phyloP scores from a whole-genome alignment of 768 basidiomycete species.

The Albatrellus ellisii region DNA sequence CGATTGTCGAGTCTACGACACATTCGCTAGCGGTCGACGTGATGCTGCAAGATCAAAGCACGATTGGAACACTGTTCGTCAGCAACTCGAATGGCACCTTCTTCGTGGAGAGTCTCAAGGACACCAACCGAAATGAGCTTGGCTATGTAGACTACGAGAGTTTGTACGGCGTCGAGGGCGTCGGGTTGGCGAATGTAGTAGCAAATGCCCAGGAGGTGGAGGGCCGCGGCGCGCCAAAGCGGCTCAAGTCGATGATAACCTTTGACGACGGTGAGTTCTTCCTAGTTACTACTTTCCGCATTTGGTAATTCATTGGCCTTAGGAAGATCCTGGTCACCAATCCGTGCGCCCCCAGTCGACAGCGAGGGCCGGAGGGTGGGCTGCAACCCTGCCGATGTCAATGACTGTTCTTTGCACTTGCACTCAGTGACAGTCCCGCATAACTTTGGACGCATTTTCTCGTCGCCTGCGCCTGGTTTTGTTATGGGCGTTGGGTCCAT shows the following conservation, averaged over 20 bases:
- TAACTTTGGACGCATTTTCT: conserved; percentile 91
- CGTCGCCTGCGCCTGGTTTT: conserved; percentile 86
- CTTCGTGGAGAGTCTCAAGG: conserved; percentile 81
- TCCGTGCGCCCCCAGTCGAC: conserved; percentile 47
- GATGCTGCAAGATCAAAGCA: conserved; percentile 47
- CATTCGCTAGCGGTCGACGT: conserved; percentile 95
- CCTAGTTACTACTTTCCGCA: no score
- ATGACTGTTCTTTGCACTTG: conserved; percentile 74
- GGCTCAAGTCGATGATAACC: conserved; percentile 68
- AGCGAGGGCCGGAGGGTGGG: conserved; percentile 42
- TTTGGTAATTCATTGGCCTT: conserved; percentile 14
- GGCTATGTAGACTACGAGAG: conserved; percentile 94
- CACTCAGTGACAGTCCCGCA: conserved; percentile 89
- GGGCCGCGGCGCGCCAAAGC: conserved; percentile 51
- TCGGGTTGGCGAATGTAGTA: conserved; percentile 85
- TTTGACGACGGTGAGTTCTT: conserved; percentile 83
- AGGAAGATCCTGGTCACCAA: conserved; percentile 64
- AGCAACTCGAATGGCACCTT: conserved; percentile 94
- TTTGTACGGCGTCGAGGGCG: conserved; percentile 75
- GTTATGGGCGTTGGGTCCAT: conserved; percentile 96
- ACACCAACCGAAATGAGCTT: conserved; percentile 80
- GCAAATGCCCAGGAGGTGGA: conserved; percentile 77
- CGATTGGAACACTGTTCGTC: conserved; percentile 86
- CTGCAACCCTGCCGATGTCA: conserved; percentile 45
- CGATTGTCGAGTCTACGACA: conserved; percentile 85